phyloP scores from a whole-genome alignment of 495 filamentous ascomycete species.

The Hypoxylon crocopeplum region DNA sequence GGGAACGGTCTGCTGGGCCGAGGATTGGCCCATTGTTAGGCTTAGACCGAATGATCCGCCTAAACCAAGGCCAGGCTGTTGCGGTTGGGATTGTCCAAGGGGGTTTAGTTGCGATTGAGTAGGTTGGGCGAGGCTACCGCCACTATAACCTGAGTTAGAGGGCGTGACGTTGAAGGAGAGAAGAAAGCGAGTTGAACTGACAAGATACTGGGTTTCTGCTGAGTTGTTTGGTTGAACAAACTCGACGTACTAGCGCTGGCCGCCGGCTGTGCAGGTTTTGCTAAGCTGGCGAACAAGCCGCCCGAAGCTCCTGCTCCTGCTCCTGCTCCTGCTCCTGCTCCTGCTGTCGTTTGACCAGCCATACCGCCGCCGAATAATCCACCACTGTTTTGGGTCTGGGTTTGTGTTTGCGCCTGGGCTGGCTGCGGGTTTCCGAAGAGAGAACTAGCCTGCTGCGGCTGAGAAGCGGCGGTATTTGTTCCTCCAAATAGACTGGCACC shows the following conservation, averaged over 20 bases:
- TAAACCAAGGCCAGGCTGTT: slow-evolving; percentile 43
- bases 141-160: slow-evolving; percentile 30
- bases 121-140: slow-evolving; percentile 30
- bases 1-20: slow-evolving; percentile 59
- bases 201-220: slow-evolving; percentile 56
- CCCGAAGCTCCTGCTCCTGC: slow-evolving; percentile 36
- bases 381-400: slow-evolving; percentile 44
- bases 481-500: slow-evolving; percentile 30
- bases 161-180: neutral
- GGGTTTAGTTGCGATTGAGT: slow-evolving; percentile 34
- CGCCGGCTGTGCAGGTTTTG: slow-evolving; percentile 29
- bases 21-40: slow-evolving; percentile 54
- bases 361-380: slow-evolving; percentile 55
- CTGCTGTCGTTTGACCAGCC: slow-evolving; percentile 39
- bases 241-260: slow-evolving; percentile 16
- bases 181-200: slow-evolving; percentile 43
- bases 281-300: slow-evolving; percentile 41
- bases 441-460: slow-evolving; percentile 41
- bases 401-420: slow-evolving; percentile 35
- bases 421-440: slow-evolving; percentile 45
- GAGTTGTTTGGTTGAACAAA: slow-evolving; percentile 40
- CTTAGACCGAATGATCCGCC: slow-evolving; percentile 42
- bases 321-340: slow-evolving; percentile 40
- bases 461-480: slow-evolving; percentile 32
- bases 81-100: slow-evolving; percentile 51